Conservation (phyloP, 345 rosid species). For the Populus pruinosa region DNA sequence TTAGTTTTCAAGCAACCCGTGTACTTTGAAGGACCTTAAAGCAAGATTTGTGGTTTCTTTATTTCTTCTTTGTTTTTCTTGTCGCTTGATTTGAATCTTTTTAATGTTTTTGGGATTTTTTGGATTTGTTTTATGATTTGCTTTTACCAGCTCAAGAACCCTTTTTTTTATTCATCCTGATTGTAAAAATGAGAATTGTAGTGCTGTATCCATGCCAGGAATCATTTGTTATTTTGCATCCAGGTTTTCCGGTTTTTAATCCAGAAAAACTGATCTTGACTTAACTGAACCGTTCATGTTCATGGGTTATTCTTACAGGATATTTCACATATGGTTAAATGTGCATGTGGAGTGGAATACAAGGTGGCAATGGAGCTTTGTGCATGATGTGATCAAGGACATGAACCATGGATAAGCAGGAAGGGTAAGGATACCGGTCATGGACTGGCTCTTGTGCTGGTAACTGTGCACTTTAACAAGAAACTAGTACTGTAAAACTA, state of each 20-base stretch:
- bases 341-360: constrained; percentile 58
- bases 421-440: background rate
- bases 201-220: too few relatives aligned
- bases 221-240: background rate
- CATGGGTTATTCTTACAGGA: constrained; percentile 38
- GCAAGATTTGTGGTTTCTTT: too few relatives aligned
- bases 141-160: too few relatives aligned
- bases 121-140: too few relatives aligned
- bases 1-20: too few relatives aligned
- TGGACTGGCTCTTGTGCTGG: constrained; percentile 1
- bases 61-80: too few relatives aligned
- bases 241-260: background rate
- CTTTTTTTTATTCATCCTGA: too few relatives aligned
- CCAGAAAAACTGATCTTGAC: background rate
- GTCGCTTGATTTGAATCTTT: too few relatives aligned
- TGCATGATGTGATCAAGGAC: constrained; percentile 5
- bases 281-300: background rate
- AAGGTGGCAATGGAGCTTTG: constrained; percentile 26
- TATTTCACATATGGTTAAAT: constrained; percentile 48
- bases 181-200: too few relatives aligned
- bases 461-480: constrained; percentile 3
- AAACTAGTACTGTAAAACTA: background rate
- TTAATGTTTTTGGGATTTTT: too few relatives aligned
- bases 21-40: background rate
- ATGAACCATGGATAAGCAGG: background rate